Evolutionary conservation across 108 stramenopile species (phyloP).

Genomic region (Stephanodiscus minutulus): DNA sequence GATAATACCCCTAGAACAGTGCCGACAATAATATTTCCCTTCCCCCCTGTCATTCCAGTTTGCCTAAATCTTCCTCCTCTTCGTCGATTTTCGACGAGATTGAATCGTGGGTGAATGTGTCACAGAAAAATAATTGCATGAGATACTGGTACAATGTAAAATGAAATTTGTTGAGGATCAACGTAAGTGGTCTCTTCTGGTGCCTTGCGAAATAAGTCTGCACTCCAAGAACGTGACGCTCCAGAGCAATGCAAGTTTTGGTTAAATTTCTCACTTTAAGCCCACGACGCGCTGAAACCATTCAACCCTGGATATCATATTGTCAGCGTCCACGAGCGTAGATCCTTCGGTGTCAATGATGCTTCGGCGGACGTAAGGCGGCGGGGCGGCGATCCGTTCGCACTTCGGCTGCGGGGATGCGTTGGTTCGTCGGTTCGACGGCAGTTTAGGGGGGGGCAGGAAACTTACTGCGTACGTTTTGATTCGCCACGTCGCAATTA

Average conservation of each 20-base stretch:
- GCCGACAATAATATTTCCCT: conserved; percentile 47
- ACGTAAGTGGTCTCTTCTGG: neutral
- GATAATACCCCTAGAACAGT: conserved; percentile 30
- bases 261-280: conserved; percentile 26
- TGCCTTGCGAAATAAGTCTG: neutral
- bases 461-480: too few relatives aligned
- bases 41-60: conserved; percentile 36
- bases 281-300: conserved; percentile 26
- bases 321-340: too few relatives aligned
- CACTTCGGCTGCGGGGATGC: too few relatives aligned
- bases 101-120: neutral
- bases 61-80: conserved; percentile 46
- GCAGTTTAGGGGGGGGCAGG: too few relatives aligned
- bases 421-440: too few relatives aligned
- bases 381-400: too few relatives aligned
- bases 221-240: neutral
- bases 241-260: neutral
- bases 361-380: too few relatives aligned
- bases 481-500: too few relatives aligned
- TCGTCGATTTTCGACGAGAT: neutral
- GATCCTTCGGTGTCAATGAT: too few relatives aligned
- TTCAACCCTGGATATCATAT: conserved; percentile 34
- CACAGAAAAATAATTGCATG: neutral
- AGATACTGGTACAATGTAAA: neutral
- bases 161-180: neutral